Evolutionary conservation across 164 flowering plant species (phyloP).

Genomic region (Buxus sempervirens): DNA sequence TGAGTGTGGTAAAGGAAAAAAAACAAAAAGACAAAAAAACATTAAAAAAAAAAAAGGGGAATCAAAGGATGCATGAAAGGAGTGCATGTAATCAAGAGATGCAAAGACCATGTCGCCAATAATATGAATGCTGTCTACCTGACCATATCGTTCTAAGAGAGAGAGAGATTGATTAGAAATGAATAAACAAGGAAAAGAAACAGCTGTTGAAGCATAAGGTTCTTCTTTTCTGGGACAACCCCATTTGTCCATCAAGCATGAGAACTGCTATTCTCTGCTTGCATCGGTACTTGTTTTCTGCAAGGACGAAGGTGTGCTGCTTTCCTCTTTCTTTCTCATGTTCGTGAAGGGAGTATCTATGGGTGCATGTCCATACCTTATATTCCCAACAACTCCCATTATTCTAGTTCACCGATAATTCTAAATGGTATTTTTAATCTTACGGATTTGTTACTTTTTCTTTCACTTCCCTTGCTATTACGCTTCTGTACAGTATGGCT

Average conservation of each 20-base stretch:
- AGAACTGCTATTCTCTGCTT: neutral
- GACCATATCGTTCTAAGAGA: neutral
- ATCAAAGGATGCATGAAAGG: neutral
- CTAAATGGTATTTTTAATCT: no score
- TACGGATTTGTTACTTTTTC: no score
- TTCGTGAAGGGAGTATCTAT: neutral
- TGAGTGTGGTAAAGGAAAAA: no score
- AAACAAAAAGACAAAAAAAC: no score
- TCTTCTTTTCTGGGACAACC: neutral
- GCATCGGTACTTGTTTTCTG: conserved; percentile 15
- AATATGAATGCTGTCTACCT: neutral
- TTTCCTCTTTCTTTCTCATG: neutral
- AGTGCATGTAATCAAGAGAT: neutral
- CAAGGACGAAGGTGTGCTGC: neutral
- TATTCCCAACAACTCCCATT: no score
- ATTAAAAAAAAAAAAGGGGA: neutral
- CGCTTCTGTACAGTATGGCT: no score
- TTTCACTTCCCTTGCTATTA: no score
- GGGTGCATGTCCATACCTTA: no score
- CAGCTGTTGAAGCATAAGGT: neutral
- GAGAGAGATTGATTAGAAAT: neutral
- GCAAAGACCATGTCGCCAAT: neutral
- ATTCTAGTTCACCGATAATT: no score
- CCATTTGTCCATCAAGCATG: neutral
- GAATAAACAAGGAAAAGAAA: neutral